Base-by-base conservation (phyloP, 306 rosid genomes). In the Sesbania bispinosa region DNA sequence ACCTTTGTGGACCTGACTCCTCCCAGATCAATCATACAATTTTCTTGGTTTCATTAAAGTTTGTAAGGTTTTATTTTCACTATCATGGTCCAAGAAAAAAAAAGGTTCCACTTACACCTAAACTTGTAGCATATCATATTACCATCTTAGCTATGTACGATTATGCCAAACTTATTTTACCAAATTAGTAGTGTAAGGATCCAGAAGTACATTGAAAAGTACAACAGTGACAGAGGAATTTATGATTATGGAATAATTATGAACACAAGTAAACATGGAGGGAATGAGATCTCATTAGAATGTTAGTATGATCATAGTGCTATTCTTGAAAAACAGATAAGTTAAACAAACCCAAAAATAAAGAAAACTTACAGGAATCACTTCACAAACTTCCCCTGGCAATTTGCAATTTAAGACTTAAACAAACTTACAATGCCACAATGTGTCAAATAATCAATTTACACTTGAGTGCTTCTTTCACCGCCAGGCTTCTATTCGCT, bases 401-500 rank as follows among this genome's bases (percentile, higher is more conserved):
- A 81, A 63, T 41, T 45, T 77, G 62, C 65, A 74, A 54, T 53
- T 59, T 26, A n/a, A 63, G 69, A 48, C 77, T 53, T 77, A 67
- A 70, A 82, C 81, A 79, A 81, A 83, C 84, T 74, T 58, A 52
- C 74, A 76, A 59, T 23, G 45, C 47, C 66, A 72, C 51, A 67
- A 9, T 55, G 76, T 54, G 76, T 51, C 66, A 78, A 47, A 60
- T 53, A 73, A 73, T 68, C 85, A 77, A 76, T 79, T 80, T 79
- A 72, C 74, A 80, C 11, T 39, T 16, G 5, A 26, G n/a, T 71
- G 74, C 60, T 78, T 69, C 61, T 76, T 78, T 87, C 79, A 90
- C 29, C 87, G 76, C 92, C 93, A 88, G 2, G 96, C 88, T 82
- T 88, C 88, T 6, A 80, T 81, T 54, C 83, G 68, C 80, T 89